Evolutionary conservation across 768 basidiomycete genomes (phyloP).

Genomic region (Russula dissimulans): DNA sequence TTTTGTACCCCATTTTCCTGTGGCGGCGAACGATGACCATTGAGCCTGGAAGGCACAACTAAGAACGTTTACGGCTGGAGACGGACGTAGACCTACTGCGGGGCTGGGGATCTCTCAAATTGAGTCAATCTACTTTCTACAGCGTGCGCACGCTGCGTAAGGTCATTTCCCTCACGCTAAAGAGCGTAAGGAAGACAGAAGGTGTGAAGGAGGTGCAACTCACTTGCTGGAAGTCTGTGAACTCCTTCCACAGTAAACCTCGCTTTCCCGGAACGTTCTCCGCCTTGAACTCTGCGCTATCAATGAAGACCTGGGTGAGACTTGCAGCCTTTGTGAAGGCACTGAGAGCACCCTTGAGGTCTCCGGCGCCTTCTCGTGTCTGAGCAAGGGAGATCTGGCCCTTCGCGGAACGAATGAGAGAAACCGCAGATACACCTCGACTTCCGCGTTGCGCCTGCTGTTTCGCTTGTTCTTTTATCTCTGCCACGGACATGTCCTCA

Average conservation of each 20-base stretch:
- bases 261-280: conserved; percentile 42
- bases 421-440: conserved; percentile 48
- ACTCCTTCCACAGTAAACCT: conserved; percentile 52
- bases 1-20: conserved; percentile 24
- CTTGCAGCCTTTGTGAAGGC: conserved; percentile 54
- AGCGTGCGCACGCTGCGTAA: conserved; percentile 33
- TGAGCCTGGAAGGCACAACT: conserved; percentile 5
- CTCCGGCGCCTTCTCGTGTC: conserved; percentile 44
- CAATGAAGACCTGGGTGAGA: conserved; percentile 49
- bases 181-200: neutral
- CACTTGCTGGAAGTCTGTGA: conserved; percentile 58
- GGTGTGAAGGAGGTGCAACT: conserved; percentile 19
- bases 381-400: conserved; percentile 46
- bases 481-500: conserved; percentile 33
- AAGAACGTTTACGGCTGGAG: conserved; percentile 5
- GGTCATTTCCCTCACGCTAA: conserved; percentile 33
- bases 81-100: conserved; percentile 22
- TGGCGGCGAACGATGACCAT: conserved; percentile 12
- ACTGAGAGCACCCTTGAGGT: conserved; percentile 51
- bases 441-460: conserved; percentile 41
- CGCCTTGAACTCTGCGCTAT: conserved; percentile 45
- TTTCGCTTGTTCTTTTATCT: conserved; percentile 41
- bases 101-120: conserved; percentile 32
- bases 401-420: conserved; percentile 56
- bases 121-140: conserved; percentile 40